Percentiles rank a stretch among this genome's conserved stretches.
phyloP scores from a whole-genome alignment of 805 yeast species.

The Metschnikowia lunata region DNA sequence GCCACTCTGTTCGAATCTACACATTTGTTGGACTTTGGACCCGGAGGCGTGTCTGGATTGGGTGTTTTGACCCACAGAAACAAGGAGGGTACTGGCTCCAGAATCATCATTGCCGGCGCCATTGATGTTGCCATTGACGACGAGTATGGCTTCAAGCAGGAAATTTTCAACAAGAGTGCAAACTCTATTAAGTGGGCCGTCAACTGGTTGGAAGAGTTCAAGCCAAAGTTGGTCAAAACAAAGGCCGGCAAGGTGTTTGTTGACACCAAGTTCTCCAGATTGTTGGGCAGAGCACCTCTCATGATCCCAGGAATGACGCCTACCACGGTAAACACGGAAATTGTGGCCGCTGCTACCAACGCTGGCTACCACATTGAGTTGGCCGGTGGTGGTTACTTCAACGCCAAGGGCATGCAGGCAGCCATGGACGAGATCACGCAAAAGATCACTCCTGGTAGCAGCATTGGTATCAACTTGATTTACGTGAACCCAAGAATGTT shows the following conservation, averaged over 20 bases:
- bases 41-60: conserved; percentile 96
- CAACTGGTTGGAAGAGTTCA: conserved; percentile 86
- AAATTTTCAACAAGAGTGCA: conserved; percentile 70
- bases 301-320: conserved; percentile 99
- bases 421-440: conserved; percentile 75
- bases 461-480: conserved; percentile 86
- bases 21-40: conserved; percentile 95
- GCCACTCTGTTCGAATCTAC: conserved; percentile 81
- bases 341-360: conserved; percentile 88
- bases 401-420: conserved; percentile 59
- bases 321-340: conserved; percentile 89
- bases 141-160: conserved; percentile 95
- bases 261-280: conserved; percentile 89
- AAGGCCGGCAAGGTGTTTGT: conserved; percentile 67
- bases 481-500: conserved; percentile 97
- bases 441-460: conserved; percentile 73
- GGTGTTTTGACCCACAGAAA: conserved; percentile 95
- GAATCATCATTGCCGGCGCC: conserved; percentile 91
- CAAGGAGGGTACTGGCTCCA: conserved; percentile 97
- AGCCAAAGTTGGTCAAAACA: conserved; percentile 81
- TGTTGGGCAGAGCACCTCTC: conserved; percentile 91
- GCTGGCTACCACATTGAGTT: conserved; percentile 97
- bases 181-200: conserved; percentile 72
- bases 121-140: conserved; percentile 65
- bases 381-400: conserved; percentile 98